A percentile compares a stretch with the other conserved stretches of the same genome.
Conservation (phyloP, 768 basidiomycete genomes). For the Jaapia argillacea region DNA sequence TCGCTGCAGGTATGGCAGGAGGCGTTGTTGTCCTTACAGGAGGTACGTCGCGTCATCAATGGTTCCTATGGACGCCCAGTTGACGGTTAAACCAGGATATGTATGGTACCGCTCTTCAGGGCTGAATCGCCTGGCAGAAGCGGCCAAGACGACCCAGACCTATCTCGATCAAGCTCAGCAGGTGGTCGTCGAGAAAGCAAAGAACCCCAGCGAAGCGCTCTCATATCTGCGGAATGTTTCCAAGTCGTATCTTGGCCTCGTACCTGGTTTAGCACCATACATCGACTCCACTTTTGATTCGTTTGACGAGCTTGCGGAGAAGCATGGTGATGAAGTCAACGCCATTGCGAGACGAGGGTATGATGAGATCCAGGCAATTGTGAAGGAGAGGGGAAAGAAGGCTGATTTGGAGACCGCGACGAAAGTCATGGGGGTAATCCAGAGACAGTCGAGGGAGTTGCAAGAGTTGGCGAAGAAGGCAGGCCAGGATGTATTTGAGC, state of each 20-base stretch:
- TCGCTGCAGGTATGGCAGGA: slow-evolving; percentile 20
- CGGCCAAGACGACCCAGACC: slow-evolving; percentile 17
- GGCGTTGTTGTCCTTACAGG: slow-evolving; percentile 19
- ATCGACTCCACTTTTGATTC: slow-evolving; percentile 34
- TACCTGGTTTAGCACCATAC: slow-evolving; percentile 27
- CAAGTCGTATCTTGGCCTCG: slow-evolving; percentile 28
- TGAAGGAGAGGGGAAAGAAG: slow-evolving; percentile 13
- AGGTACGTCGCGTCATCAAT: slow-evolving; percentile 11
- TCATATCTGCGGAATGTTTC: slow-evolving; percentile 27
- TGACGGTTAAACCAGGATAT: slow-evolving; percentile 20
- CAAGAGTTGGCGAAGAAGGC: slow-evolving; percentile 20
- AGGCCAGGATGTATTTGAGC: slow-evolving; percentile 15
- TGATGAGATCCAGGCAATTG: slow-evolving; percentile 21
- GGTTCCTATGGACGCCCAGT: not conserved
- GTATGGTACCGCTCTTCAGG: slow-evolving; percentile 31
- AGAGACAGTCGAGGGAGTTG: slow-evolving; percentile 15
- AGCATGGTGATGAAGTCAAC: slow-evolving; percentile 30
- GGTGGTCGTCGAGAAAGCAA: slow-evolving; percentile 15
- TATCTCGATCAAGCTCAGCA: slow-evolving; percentile 17
- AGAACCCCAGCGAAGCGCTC: slow-evolving; percentile 22
- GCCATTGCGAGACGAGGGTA: slow-evolving; percentile 25
- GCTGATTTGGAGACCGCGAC: slow-evolving; percentile 17
- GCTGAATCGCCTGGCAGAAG: slow-evolving; percentile 25
- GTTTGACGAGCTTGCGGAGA: slow-evolving; percentile 26
- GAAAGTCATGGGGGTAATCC: slow-evolving; percentile 18